A percentile compares a stretch with the other conserved stretches of the same genome.
phyloP scores from a whole-genome alignment of 768 basidiomycete genomes.

The Xerocomus spinulosus region DNA sequence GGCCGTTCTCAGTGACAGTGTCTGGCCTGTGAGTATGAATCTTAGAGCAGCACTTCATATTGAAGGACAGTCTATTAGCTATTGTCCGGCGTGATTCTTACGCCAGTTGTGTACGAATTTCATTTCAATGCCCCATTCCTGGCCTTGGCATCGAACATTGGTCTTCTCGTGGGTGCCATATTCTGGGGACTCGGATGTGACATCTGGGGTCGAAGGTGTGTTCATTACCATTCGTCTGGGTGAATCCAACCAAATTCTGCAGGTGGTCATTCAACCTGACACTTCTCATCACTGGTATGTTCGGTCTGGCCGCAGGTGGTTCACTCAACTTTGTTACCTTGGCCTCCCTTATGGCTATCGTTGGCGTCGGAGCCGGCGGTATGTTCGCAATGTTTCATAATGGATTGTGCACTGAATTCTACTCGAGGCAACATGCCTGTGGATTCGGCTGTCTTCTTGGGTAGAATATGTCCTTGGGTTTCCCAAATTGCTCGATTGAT shows the following conservation, averaged over 20 bases:
- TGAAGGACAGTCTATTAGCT: slow-evolving; percentile 25
- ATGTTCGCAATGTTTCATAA: not conserved
- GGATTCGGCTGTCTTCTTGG: slow-evolving; percentile 48
- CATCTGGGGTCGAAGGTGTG: slow-evolving; percentile 47
- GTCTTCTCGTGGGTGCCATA: slow-evolving; percentile 47
- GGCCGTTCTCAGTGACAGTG: slow-evolving; percentile 27
- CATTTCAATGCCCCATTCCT: slow-evolving; percentile 44
- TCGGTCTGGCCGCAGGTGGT: slow-evolving; percentile 48
- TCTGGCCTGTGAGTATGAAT: slow-evolving; percentile 34
- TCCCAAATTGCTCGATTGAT: not conserved
- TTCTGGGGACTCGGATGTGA: slow-evolving; percentile 49
- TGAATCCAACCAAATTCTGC: too few relatives aligned
- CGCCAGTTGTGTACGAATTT: slow-evolving; percentile 48
- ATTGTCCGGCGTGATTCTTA: slow-evolving; percentile 41
- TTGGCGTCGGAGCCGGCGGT: slow-evolving; percentile 49
- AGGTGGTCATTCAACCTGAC: slow-evolving; percentile 55
- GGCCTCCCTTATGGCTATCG: slow-evolving; percentile 42
- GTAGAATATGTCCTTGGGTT: slow-evolving; percentile 18
- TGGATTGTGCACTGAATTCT: not conserved
- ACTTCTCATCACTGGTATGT: slow-evolving; percentile 48
- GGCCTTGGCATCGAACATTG: slow-evolving; percentile 48
- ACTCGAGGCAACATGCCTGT: slow-evolving; percentile 50
- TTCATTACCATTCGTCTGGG: not conserved
- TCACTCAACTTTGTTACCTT: slow-evolving; percentile 45
- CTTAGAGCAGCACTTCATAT: not conserved